These are phyloP conservation scores for Pseudogymnoascus sp. DNA, from an alignment of 2,329 filamentous ascomycete species.

Conservation along the genomic window DNA sequence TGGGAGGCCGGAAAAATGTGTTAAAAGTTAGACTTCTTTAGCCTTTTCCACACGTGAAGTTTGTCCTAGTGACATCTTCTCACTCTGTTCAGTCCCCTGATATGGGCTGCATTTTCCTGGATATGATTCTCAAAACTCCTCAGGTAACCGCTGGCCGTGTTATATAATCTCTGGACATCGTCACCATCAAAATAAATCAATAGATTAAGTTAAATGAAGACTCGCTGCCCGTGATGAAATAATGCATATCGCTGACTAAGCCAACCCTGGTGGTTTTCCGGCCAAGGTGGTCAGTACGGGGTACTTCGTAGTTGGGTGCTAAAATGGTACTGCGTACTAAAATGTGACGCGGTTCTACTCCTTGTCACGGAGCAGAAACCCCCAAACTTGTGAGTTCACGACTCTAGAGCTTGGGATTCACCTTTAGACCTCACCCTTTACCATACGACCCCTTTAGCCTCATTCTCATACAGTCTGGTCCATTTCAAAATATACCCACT, in stretches of 20 bases:
- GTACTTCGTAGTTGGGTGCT: not conserved
- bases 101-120: not conserved
- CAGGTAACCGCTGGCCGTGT: not conserved
- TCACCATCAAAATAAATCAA: not conserved
- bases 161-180: not conserved
- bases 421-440: not conserved
- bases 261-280: slow-evolving; percentile 1
- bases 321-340: slow-evolving; percentile 7
- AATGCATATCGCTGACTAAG: not conserved
- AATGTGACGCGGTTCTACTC: slow-evolving; percentile 8
- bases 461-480: not conserved
- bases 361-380: not conserved
- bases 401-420: not conserved
- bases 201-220: slow-evolving; percentile 6
- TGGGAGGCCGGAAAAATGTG: not conserved
- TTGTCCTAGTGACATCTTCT: not conserved
- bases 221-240: not conserved
- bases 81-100: not conserved
- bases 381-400: not conserved
- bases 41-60: slow-evolving; percentile 3
- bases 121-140: not conserved
- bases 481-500: not conserved
- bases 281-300: slow-evolving; percentile 4
- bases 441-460: not conserved
- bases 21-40: slow-evolving; percentile 5